Percentiles rank a stretch among this genome's conserved stretches.
Conservation (phyloP, 169 alveolate genomes). For the Plasmodium adleri region DNA sequence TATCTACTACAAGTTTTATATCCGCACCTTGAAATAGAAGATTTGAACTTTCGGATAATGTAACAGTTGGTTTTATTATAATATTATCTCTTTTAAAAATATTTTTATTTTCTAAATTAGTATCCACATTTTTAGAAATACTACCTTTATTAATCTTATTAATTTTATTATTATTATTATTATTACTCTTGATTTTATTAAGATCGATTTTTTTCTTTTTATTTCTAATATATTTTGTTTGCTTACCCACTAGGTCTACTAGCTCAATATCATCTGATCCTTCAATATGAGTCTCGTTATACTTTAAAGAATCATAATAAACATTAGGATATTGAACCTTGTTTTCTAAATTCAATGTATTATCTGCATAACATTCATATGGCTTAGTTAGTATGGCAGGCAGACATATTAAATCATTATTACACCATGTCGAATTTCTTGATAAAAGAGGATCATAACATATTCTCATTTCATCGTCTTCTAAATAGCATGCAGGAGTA, state of each 20-base stretch:
- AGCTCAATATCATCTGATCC: slow-evolving; percentile 52
- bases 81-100: neutral
- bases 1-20: slow-evolving; percentile 30
- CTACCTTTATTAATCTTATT: no score
- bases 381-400: slow-evolving; percentile 77
- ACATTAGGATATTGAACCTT: slow-evolving; percentile 74
- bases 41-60: neutral
- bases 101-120: no score
- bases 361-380: slow-evolving; percentile 77
- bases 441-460: slow-evolving; percentile 82
- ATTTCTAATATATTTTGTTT: neutral
- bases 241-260: neutral
- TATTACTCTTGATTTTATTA: no score
- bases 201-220: neutral
- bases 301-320: slow-evolving; percentile 54
- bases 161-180: no score
- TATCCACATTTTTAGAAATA: no score
- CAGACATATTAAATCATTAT: slow-evolving; percentile 69
- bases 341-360: slow-evolving; percentile 32
- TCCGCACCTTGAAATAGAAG: slow-evolving; percentile 16
- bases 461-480: neutral
- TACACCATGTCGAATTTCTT: slow-evolving; percentile 82
- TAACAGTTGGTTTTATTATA: slow-evolving; percentile 1
- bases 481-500: slow-evolving; percentile 71
- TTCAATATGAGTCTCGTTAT: slow-evolving; percentile 48